phyloP scores from a whole-genome alignment of 78 protist genomes.

The Tieghemostelium lacteum region DNA sequence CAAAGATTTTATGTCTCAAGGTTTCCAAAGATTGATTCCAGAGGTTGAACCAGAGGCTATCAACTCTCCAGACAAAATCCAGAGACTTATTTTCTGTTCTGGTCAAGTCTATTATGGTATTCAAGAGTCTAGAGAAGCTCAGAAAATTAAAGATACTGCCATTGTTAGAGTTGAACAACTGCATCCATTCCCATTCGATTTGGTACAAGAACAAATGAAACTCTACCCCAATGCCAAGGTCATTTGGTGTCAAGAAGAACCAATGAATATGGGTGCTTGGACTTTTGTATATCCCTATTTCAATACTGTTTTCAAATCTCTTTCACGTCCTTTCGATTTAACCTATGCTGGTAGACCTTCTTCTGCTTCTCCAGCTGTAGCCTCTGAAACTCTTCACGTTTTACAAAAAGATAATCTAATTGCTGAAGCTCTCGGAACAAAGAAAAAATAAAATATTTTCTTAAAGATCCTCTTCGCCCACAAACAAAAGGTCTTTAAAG shows the following conservation, averaged over 20 bases:
- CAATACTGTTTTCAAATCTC: conserved; percentile 27
- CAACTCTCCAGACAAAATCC: conserved; percentile 75
- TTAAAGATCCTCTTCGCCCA: too few relatives aligned
- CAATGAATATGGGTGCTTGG: conserved; percentile 94
- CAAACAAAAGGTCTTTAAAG: too few relatives aligned
- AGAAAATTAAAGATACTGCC: conserved; percentile 86
- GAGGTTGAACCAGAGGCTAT: conserved; percentile 65
- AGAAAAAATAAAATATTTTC: conserved; percentile 1
- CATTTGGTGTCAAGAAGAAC: conserved; percentile 96
- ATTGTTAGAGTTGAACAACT: conserved; percentile 94
- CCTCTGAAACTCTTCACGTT: conserved; percentile 49
- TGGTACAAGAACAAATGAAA: conserved; percentile 61
- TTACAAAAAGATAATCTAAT: conserved; percentile 50
- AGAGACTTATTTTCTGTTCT: conserved; percentile 92
- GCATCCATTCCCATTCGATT: conserved; percentile 97
- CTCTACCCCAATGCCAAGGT: conserved; percentile 75
- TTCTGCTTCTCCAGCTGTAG: conserved; percentile 90
- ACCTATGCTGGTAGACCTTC: conserved; percentile 84
- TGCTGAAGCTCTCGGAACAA: conserved; percentile 51
- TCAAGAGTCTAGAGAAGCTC: conserved; percentile 56
- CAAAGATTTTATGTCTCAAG: conserved; percentile 61
- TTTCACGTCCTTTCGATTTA: conserved; percentile 55
- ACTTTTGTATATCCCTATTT: conserved; percentile 48
- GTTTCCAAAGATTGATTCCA: conserved; percentile 67
- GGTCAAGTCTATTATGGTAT: conserved; percentile 92